Conservation (phyloP, 2,329 filamentous ascomycete genomes). For the Fusarium redolens region DNA sequence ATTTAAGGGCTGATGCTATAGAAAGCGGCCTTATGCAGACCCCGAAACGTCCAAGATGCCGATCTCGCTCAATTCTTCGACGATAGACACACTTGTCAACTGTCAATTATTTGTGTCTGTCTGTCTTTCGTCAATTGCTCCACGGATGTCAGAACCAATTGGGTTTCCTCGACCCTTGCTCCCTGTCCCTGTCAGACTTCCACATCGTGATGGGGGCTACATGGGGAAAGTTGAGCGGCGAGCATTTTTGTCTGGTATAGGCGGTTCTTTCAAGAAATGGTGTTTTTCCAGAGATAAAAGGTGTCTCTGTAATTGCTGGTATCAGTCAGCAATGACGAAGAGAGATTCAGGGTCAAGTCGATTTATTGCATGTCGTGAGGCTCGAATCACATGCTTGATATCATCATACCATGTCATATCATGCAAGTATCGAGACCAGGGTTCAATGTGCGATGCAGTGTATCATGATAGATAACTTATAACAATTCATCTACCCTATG, state of each 20-base stretch:
- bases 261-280: background rate
- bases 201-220: background rate
- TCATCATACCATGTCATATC: background rate
- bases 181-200: slow-evolving; percentile 7
- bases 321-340: background rate
- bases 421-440: background rate
- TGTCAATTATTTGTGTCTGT: background rate
- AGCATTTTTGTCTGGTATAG: background rate
- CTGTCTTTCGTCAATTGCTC: background rate
- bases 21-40: background rate
- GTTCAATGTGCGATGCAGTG: background rate
- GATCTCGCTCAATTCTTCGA: slow-evolving; percentile 5
- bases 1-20: slow-evolving; percentile 12
- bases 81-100: background rate
- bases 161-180: slow-evolving; percentile 3
- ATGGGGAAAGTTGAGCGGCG: background rate
- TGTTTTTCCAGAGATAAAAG: background rate
- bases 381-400: slow-evolving; percentile 20
- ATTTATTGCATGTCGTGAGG: background rate
- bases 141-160: background rate
- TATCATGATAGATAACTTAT: background rate
- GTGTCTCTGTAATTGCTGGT: background rate
- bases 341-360: too few relatives aligned
- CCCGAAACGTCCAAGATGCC: slow-evolving; percentile 7
- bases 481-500: background rate